These are phyloP conservation scores for Grigorovia humatica DNA, from an alignment of 805 yeast genomes.

Conservation along the genomic window DNA sequence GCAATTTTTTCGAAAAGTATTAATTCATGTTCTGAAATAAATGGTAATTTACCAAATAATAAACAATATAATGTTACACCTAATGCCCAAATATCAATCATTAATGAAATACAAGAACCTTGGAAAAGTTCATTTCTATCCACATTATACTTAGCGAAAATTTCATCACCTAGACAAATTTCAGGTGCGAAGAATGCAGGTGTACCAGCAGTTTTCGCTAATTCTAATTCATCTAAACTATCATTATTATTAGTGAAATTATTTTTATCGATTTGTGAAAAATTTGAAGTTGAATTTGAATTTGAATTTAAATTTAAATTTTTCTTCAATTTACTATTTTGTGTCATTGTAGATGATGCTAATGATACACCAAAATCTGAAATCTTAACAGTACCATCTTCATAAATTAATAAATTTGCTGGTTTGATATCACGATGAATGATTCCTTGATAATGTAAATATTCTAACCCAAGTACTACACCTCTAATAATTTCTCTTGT, in stretches of 20 bases:
- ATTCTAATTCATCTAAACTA: constrained; percentile 53
- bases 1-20: constrained; percentile 70
- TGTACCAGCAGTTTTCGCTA: constrained; percentile 95
- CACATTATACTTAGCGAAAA: constrained; percentile 16
- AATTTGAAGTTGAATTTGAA: constrained; percentile 1
- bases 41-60: constrained; percentile 84
- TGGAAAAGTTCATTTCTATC: constrained; percentile 18
- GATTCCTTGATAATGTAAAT: constrained; percentile 81
- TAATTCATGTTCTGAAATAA: constrained; percentile 68
- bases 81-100: constrained; percentile 95
- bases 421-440: constrained; percentile 96
- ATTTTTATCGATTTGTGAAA: background rate
- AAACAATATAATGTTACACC: constrained; percentile 89
- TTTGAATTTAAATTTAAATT: no score
- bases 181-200: constrained; percentile 98
- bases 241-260: constrained; percentile 4
- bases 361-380: constrained; percentile 94
- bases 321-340: constrained; percentile 3
- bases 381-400: constrained; percentile 71
- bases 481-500: constrained; percentile 70
- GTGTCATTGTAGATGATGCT: constrained; percentile 14
- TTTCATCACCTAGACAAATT: constrained; percentile 50
- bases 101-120: constrained; percentile 56
- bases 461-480: constrained; percentile 81
- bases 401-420: constrained; percentile 70